Evolutionary conservation across 2,329 filamentous ascomycete species (phyloP).

Genomic region (Talaromyces amestolkiae): DNA sequence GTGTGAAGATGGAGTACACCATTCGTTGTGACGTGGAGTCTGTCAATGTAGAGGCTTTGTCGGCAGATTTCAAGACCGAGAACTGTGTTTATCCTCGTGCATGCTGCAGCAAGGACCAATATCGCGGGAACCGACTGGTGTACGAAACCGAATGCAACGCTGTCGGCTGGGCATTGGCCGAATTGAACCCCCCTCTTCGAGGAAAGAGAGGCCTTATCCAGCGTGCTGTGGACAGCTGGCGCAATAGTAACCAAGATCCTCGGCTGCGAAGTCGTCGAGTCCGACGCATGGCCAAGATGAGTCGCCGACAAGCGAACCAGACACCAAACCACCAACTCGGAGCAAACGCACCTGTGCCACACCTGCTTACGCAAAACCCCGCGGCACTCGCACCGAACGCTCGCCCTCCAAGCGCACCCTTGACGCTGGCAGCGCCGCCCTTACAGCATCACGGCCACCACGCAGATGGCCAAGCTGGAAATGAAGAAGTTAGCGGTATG

Average conservation of each 20-base stretch:
- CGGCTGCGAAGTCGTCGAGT: constrained; percentile 87
- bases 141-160: constrained; percentile 99
- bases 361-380: constrained; percentile 13
- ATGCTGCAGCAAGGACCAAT: constrained; percentile 92
- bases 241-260: constrained; percentile 97
- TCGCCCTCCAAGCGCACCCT: constrained; percentile 49
- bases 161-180: constrained; percentile 97
- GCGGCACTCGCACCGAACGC: constrained; percentile 11
- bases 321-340: constrained; percentile 64
- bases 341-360: constrained; percentile 37
- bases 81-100: constrained; percentile 98
- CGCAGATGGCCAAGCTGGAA: constrained; percentile 58
- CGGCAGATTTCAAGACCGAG: constrained; percentile 89
- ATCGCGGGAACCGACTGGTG: constrained; percentile 89
- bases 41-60: constrained; percentile 82
- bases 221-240: constrained; percentile 95
- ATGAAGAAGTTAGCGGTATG: constrained; percentile 91
- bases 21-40: constrained; percentile 98
- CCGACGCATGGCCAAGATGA: constrained; percentile 93
- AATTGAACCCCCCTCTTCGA: constrained; percentile 84
- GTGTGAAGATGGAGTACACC: constrained; percentile 99
- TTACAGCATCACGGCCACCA: constrained; percentile 75
- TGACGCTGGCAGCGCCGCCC: constrained; percentile 63
- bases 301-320: constrained; percentile 66
- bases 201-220: constrained; percentile 96